Base-by-base conservation (phyloP, 83 land plant genomes). In the Picea mariana region DNA sequence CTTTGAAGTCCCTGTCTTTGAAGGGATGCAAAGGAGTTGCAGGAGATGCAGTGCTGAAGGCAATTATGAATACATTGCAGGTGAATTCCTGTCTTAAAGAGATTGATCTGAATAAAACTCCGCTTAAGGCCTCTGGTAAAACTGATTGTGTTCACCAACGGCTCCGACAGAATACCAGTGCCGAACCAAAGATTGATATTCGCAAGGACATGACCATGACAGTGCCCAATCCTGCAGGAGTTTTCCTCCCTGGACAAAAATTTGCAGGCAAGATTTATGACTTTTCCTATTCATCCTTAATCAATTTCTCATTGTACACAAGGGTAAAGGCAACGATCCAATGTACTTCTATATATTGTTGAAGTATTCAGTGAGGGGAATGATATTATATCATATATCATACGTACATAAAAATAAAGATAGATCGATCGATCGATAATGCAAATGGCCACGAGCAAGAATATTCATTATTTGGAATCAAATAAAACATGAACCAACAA, bases 41-140 rank as follows among this genome's bases (percentile, higher is more conserved):
- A 47, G 94, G 94, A 40, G 90, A 92, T 5, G 6, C 61, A 63
- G 81, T 92, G 24, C 26, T 86, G 49, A 68, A 88, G 78, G 40
- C 89, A 0, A 89, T 92, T 59, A 78, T 89, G 85, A 86, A 88
- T 27, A 83, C 61, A 0, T 78, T 92, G 67, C 87, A 89, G 72
- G 86, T 92, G 3, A 92, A 92, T 83, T 88, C 90, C 62, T 92
- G 94, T 88, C 90, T 92, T 73, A 89, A 92, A 78, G 90, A 88
- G n/a, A 92, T 92, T 64, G 92, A 92, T 79, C 85, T 92, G 18
- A 69, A 69, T 15, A 72, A 88, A 78, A 92, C 94, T n/a, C 94
- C 94, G 0, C 80, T 92, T 55, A 81, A 92, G 24, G 78, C 27
- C 73, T 71, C 88, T 24, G 90, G 92, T 3, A 81, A 86, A 72